phyloP scores from a whole-genome alignment of 2,329 filamentous ascomycete species.

The Ascochyta rabiei region DNA sequence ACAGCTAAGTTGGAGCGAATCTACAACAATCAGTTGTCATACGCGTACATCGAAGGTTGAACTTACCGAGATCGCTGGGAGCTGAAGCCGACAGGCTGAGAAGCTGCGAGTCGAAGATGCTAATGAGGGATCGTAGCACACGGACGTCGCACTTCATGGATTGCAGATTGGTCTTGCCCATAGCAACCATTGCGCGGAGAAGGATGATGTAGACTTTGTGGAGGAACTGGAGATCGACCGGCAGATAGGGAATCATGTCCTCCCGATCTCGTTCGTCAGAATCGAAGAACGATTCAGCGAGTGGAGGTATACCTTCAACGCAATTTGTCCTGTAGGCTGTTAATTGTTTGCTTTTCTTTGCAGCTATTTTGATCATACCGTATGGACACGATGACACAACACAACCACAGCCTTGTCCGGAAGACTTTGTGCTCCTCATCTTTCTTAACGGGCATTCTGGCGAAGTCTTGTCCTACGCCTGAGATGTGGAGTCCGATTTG shows the following conservation, averaged over 20 bases:
- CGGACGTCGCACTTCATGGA: conserved; percentile 37
- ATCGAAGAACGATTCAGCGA: conserved; percentile 43
- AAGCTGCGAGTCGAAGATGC: conserved; percentile 46
- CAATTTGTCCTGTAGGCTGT: conserved; percentile 36
- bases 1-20: conserved; percentile 43
- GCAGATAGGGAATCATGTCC: conserved; percentile 41
- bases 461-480: conserved; percentile 50
- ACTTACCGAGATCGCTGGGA: conserved; percentile 41
- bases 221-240: conserved; percentile 39
- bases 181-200: conserved; percentile 41
- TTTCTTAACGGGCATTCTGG: conserved; percentile 45
- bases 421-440: conserved; percentile 43
- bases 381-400: conserved; percentile 47
- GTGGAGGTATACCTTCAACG: conserved; percentile 44
- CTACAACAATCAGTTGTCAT: conserved; percentile 27
- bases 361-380: conserved; percentile 24
- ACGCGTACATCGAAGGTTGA: not conserved
- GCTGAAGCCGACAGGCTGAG: conserved; percentile 37
- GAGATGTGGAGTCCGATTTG: conserved; percentile 50
- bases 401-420: conserved; percentile 47
- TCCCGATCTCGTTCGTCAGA: conserved; percentile 42
- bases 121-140: conserved; percentile 42
- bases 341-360: conserved; percentile 7
- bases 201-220: conserved; percentile 44
- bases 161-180: conserved; percentile 43